These are phyloP conservation scores for Linnemannia zychae DNA, from an alignment of 192 early-diverging fungal species.

Conservation along the genomic window DNA sequence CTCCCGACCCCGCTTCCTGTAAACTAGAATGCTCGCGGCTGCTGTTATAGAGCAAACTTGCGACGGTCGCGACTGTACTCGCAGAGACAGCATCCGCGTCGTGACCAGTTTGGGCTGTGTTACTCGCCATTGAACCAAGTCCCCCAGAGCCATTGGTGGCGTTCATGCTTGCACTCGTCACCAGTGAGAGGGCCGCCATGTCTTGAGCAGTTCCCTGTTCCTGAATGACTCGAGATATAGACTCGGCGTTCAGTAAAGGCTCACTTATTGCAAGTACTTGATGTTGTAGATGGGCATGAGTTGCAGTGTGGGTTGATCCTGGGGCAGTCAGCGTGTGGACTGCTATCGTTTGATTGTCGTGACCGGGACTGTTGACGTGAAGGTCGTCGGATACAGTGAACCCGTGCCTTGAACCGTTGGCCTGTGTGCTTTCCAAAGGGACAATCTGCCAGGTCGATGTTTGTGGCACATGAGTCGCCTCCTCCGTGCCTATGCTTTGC, in stretches of 20 bases:
- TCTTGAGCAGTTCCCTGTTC: slow-evolving; percentile 14
- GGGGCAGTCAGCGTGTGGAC: slow-evolving; percentile 19
- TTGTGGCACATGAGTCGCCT: slow-evolving; percentile 2
- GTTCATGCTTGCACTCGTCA: slow-evolving; percentile 6
- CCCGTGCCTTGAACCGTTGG: not conserved
- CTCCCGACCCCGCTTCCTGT: not conserved
- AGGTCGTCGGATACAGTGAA: not conserved
- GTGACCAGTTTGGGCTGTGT: not conserved
- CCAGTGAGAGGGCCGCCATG: slow-evolving; percentile 10
- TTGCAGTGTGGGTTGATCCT: not conserved
- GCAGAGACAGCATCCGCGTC: not conserved
- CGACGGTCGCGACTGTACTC: not conserved
- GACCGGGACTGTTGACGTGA: not conserved
- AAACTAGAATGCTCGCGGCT: not conserved
- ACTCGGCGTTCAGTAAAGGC: slow-evolving; percentile 7
- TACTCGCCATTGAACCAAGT: not conserved
- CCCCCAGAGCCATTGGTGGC: not conserved
- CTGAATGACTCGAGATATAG: slow-evolving; percentile 19
- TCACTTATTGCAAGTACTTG: slow-evolving; percentile 12
- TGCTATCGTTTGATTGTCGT: slow-evolving; percentile 35
- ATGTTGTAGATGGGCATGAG: not conserved
- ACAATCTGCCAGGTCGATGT: slow-evolving; percentile 23
- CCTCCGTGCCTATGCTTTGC: not conserved
- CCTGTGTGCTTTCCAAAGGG: not conserved
- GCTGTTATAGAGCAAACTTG: not conserved